phyloP scores from a whole-genome alignment of 2,329 filamentous ascomycete genomes.

The Alternaria arbusti region DNA sequence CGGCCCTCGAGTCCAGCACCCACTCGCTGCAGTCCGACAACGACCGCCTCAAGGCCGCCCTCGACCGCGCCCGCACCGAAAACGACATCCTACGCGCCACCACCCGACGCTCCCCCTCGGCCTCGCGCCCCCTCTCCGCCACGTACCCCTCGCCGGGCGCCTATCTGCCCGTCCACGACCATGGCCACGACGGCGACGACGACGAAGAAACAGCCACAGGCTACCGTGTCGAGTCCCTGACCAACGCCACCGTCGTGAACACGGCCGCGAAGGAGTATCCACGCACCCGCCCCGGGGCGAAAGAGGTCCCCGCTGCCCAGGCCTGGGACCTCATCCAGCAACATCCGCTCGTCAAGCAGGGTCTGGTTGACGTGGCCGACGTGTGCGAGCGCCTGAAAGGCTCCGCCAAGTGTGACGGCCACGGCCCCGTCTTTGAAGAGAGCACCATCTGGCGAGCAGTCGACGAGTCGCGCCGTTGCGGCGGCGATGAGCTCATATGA shows the following conservation, averaged over 20 bases:
- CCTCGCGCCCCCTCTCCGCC: conserved; percentile 47
- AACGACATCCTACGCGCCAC: conserved; percentile 92
- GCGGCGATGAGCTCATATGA: conserved; percentile 77
- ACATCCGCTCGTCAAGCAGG: conserved; percentile 77
- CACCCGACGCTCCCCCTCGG: conserved; percentile 56
- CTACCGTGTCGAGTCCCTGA: conserved; percentile 39
- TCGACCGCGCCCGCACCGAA: conserved; percentile 85
- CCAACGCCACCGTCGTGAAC: conserved; percentile 41
- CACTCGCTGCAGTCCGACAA: conserved; percentile 80
- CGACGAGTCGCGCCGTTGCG: conserved; percentile 75
- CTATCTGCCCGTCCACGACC: conserved; percentile 28
- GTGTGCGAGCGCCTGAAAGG: conserved; percentile 81
- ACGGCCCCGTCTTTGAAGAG: conserved; percentile 86
- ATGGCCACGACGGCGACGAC: conserved; percentile 22
- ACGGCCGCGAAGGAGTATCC: conserved; percentile 38
- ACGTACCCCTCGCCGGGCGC: conserved; percentile 50
- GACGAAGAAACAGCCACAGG: conserved; percentile 22
- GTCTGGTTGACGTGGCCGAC: conserved; percentile 79
- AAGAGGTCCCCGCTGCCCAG: conserved; percentile 50
- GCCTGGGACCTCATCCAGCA: conserved; percentile 90
- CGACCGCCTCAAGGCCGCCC: conserved; percentile 80
- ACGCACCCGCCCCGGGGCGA: conserved; percentile 25
- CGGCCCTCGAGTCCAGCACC: conserved; percentile 75
- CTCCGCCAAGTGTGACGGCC: conserved; percentile 80
- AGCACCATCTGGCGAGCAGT: conserved; percentile 75